Evolutionary conservation across 805 yeast genomes (phyloP), one percentile per base, ranked within the genome.

Genomic region (Ogataea nitratoaversa): DNA sequence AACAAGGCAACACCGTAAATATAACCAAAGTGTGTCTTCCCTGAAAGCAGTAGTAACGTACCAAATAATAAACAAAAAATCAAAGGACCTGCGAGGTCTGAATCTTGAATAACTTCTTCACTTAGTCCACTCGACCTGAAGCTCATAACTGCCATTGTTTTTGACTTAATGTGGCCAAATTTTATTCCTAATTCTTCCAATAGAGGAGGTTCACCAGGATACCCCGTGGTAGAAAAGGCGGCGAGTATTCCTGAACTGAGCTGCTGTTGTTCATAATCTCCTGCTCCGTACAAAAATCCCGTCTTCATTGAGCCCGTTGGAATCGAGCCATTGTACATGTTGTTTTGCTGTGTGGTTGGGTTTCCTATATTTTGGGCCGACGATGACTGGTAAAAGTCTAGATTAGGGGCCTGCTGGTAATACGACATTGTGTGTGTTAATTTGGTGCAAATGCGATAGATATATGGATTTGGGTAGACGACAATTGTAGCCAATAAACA

Each of bases 21-120:
- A 62, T 93, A 93, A 2, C 98, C 98, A 59, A 93, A 93, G 61
- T 93, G 98, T 13, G 91, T 85, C 61, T 91, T 93, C 5, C 99
- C 98, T 1, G 95, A 82, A 32, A 90, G 70, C 37, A 91, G 67
- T 39, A 93, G 67, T 44, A 84, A 78, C 0, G 89, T 74, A 17
- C 96, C 99, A 58, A 91, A 91, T 41, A 88, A 63, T 38, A 93
- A 67, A 55, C 91, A 91, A 62, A 91, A 93, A 30, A 93, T 66
- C 24, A 93, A 71, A 1, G 99, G 99, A 1, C 99, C 99, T 0
- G 98, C 97, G 50, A 93, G 70, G 59, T 93, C 99, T 19, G 93
- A 74, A 62, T 91, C 99, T 38, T 81, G 79, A 78, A 87, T 76
- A 27, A 82, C 81, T 51, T 88, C 93, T 30, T 80, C 78, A 35